These are phyloP conservation scores for Mortierella sp. DNA, from an alignment of 371 early-diverging fungal genomes.

Conservation along the genomic window DNA sequence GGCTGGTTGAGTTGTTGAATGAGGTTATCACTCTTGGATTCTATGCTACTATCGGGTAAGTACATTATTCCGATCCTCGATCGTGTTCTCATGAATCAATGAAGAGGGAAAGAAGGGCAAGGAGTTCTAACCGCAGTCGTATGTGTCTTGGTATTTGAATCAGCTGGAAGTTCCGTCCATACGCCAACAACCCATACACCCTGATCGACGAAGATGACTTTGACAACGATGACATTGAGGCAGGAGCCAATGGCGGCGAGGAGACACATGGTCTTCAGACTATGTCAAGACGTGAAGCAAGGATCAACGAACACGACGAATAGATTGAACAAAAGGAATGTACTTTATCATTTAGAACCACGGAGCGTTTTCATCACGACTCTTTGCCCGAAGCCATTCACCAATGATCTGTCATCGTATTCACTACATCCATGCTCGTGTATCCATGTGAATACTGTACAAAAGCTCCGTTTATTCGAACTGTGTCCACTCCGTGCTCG, in stretches of 20 bases:
- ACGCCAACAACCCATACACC: constrained; percentile 64
- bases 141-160: not conserved
- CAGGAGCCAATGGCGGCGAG: constrained; percentile 22
- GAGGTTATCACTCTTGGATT: constrained; percentile 63
- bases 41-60: constrained; percentile 62
- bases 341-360: not conserved
- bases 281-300: constrained; percentile 49
- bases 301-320: constrained; percentile 36
- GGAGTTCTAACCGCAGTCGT: no score
- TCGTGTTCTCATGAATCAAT: no score
- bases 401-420: no score
- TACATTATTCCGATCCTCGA: no score
- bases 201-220: constrained; percentile 58
- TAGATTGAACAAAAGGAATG: constrained; percentile 10
- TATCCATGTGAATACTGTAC: no score
- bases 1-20: constrained; percentile 64
- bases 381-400: no score
- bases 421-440: no score
- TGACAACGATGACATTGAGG: constrained; percentile 47
- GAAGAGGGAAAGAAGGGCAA: no score
- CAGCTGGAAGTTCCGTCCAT: constrained; percentile 61
- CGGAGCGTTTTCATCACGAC: no score
- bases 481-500: no score
- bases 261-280: constrained; percentile 47
- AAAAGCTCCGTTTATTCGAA: no score